Percentiles rank a stretch among this genome's conserved stretches.
Conservation (phyloP, 1,139 yeast species). For the Candida pseudoviswanathii region DNA sequence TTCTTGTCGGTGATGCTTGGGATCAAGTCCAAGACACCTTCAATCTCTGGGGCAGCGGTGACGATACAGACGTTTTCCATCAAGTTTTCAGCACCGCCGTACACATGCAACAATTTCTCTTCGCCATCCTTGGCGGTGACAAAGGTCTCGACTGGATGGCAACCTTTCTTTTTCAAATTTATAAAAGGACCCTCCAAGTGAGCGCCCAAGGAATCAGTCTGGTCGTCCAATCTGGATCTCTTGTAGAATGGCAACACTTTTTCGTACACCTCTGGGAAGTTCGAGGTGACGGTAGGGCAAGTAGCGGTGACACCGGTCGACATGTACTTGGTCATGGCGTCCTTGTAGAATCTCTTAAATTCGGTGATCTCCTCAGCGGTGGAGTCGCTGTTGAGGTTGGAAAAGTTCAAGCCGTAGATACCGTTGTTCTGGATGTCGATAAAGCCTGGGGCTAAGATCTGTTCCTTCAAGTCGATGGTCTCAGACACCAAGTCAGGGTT, state of each 20-base stretch:
- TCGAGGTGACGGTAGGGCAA: constrained; percentile 65
- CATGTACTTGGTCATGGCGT: constrained; percentile 52
- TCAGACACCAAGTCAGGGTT: constrained; percentile 16
- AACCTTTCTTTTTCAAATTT: constrained; percentile 57
- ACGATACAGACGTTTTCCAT: constrained; percentile 50
- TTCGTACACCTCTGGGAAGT: constrained; percentile 53
- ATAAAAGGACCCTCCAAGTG: constrained; percentile 69
- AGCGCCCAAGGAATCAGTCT: constrained; percentile 62
- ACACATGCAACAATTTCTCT: constrained; percentile 41
- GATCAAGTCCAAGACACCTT: constrained; percentile 54
- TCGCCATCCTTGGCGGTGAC: constrained; percentile 47
- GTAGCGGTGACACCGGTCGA: constrained; percentile 60
- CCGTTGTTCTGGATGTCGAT: constrained; percentile 67
- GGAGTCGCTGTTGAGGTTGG: constrained; percentile 39
- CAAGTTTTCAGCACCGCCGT: constrained; percentile 46
- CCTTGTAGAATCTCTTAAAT: constrained; percentile 37
- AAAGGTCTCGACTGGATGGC: constrained; percentile 63
- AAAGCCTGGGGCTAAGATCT: constrained; percentile 59
- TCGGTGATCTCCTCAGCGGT: constrained; percentile 34
- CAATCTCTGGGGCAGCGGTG: constrained; percentile 66
- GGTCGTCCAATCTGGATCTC: constrained; percentile 34
- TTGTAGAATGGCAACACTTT: constrained; percentile 52
- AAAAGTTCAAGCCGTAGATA: constrained; percentile 60
- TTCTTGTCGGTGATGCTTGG: constrained; percentile 38
- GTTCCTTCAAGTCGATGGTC: constrained; percentile 50